Base-by-base conservation (phyloP, 2,329 filamentous ascomycete species). In the Fusarium keratoplasticum region DNA sequence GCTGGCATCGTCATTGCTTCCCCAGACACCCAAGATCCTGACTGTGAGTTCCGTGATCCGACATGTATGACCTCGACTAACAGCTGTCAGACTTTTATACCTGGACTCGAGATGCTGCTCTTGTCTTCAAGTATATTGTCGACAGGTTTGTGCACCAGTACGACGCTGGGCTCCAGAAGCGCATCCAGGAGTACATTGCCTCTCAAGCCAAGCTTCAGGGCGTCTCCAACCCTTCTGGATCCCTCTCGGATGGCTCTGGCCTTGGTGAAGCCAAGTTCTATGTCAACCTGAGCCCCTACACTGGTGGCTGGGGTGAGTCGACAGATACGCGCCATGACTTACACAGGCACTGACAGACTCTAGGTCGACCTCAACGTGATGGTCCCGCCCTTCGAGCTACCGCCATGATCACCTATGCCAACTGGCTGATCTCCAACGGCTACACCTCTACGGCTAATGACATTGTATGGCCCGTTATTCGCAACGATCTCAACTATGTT, bases 331-430 rank as follows among this genome's bases (percentile, higher is more conserved):
- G 25, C n/a, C 9, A 11, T 16, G 7, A 47, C 44, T 16, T 52
- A 14, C n/a, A 52, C 42, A 27, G 5, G 14, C n/a, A 58, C 64
- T 80, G 31, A 76, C 42, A 35, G 10, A 22, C 11, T 5, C 0
- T 61, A 85, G 84, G 93, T 31, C 90, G 94, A 22, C 94, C 94
- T 14, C 94, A 96, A 82, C 88, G 92, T 47, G 94, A 96, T 81
- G 94, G 94, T 0, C 94, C 94, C 27, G 90, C 94, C 25, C 87
- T 96, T 42, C 88, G 94, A 60, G 94, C 93, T 1, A 94, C 90
- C 54, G 90, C 94, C 3, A 82, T 96, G 77, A 92, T 93, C 63
- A 86, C 87, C 0, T 96, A 95, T 79, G 89, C 92, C 8, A 91
- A 92, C 78, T 94, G 92, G 89, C 84, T 96, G 31, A 83, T 95